These are phyloP conservation scores for Chrysosporium queenslandicum DNA, from an alignment of 2,329 filamentous ascomycete genomes.

Conservation along the genomic window DNA sequence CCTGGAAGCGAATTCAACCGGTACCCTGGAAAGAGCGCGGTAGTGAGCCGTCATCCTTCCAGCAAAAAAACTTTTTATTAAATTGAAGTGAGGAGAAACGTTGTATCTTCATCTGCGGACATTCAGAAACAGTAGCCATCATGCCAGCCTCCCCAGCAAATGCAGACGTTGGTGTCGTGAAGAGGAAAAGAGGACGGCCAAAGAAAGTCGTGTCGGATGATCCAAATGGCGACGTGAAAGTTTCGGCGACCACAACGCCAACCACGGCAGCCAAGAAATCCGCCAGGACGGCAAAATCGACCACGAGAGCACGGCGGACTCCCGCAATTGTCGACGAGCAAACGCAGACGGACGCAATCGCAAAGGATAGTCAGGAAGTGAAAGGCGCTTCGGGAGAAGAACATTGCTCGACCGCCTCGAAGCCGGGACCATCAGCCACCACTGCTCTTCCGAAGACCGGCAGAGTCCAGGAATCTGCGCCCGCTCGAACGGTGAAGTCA, in stretches of 20 bases:
- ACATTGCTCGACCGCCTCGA: not conserved
- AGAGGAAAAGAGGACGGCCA: constrained; percentile 6
- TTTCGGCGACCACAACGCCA: not conserved
- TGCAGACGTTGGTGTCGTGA: constrained; percentile 1
- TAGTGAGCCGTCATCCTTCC: not conserved
- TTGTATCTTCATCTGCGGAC: not conserved
- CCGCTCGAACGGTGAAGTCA: not conserved
- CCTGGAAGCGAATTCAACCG: not conserved
- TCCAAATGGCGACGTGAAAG: not conserved
- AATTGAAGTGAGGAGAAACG: not conserved
- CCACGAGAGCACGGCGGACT: not conserved
- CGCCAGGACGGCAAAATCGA: not conserved
- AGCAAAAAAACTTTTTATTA: no score
- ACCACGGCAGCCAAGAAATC: constrained; percentile 3
- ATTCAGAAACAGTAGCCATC: not conserved
- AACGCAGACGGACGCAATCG: not conserved
- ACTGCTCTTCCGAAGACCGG: not conserved
- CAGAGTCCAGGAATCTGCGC: not conserved
- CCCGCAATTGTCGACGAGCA: not conserved
- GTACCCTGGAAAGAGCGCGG: not conserved
- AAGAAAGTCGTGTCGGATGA: constrained; percentile 6
- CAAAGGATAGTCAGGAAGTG: not conserved
- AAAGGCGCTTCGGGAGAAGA: not conserved
- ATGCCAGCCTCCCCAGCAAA: not conserved
- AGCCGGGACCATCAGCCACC: not conserved